Conservation (phyloP, 2,329 filamentous ascomycete species). For the Aplosporella prunicola region DNA sequence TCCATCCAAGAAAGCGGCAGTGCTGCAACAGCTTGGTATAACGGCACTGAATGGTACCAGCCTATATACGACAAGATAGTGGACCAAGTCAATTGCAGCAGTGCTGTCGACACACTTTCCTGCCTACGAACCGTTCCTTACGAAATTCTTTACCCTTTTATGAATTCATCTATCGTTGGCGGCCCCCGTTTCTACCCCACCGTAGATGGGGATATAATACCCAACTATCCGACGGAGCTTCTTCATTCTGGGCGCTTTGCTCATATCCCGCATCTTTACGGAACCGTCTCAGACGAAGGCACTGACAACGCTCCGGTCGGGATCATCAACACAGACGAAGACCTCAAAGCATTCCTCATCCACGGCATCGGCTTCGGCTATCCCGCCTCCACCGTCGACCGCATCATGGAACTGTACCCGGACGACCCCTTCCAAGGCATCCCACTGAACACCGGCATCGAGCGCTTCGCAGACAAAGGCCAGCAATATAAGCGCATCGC, state of each 20-base stretch:
- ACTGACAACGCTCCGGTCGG: conserved; percentile 8
- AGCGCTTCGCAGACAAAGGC: conserved; percentile 24
- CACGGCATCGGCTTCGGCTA: conserved; percentile 2
- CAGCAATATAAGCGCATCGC: conserved; percentile 12
- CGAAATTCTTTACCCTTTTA: conserved; percentile 15
- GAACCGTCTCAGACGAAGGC: conserved; percentile 7
- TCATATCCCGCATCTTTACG: conserved; percentile 7
- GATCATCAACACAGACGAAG: conserved; percentile 6
- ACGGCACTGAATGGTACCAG: conserved; percentile 24
- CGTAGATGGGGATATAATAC: conserved; percentile 8
- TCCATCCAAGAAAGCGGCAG: conserved; percentile 30
- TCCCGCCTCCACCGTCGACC: neutral
- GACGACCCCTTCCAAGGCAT: conserved; percentile 6
- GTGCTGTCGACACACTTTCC: conserved; percentile 8
- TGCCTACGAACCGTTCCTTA: conserved; percentile 8
- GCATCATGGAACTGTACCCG: conserved; percentile 9
- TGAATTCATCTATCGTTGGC: conserved; percentile 6
- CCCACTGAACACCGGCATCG: conserved; percentile 9
- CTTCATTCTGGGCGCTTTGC: conserved; percentile 6
- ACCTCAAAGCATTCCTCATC: conserved; percentile 3
- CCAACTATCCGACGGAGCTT: conserved; percentile 4
- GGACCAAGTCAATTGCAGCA: conserved; percentile 17
- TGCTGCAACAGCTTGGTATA: conserved; percentile 30
- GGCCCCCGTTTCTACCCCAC: conserved; percentile 9
- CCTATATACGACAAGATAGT: conserved; percentile 20